Evolutionary conservation across 2,329 filamentous ascomycete genomes (phyloP), one percentile per base, ranked within the genome.

Genomic region (Penicillium sp.): DNA sequence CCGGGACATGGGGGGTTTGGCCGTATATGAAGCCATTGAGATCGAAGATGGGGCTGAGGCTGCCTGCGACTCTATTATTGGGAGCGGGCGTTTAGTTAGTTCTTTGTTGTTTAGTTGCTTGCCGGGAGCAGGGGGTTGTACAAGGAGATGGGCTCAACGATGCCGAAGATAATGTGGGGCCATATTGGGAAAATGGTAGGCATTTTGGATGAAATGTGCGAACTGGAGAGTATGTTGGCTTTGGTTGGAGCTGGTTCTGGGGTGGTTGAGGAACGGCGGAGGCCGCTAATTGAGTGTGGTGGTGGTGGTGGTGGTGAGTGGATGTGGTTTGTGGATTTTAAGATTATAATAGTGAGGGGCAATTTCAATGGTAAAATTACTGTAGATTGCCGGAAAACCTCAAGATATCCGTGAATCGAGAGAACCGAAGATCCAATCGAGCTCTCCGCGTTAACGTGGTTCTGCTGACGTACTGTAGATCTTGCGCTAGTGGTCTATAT

Each of bases 101-200:
- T 23, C 23, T 48, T 20, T 25, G 46, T 27, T 48, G 50, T 27
- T 40, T 45, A 56, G 37, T 6, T 20, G 18, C 4, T 43, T 20
- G 48, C 57, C 33, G 67, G 81, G 74, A 79, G 88, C 85, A 88
- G 78, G 22, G 85, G 86, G 55, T 88, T 76, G 74, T 79, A 88
- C 85, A 89, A 78, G 20, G 85, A 86, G 56, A 89, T 76, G 29
- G 88, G 88, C 71, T 90, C 88, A 41, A 89, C 68, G 51, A 89
- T 70, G 27, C 85, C 88, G 61, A 90, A 89, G 47, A 89, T 76
- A 46, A 88, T 69, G 56, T 85, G 80, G 12, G 88, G 88, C 65
- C 89, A 78, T 3, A 79, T 67, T 2, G 88, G 87, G 22, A 90
- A 79, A 58, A 82, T 80, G 26, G 85, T 73, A 6, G 65, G 58